Evolutionary conservation across 441 rosid genomes (phyloP).

Genomic region (Gossypium davidsonii): DNA sequence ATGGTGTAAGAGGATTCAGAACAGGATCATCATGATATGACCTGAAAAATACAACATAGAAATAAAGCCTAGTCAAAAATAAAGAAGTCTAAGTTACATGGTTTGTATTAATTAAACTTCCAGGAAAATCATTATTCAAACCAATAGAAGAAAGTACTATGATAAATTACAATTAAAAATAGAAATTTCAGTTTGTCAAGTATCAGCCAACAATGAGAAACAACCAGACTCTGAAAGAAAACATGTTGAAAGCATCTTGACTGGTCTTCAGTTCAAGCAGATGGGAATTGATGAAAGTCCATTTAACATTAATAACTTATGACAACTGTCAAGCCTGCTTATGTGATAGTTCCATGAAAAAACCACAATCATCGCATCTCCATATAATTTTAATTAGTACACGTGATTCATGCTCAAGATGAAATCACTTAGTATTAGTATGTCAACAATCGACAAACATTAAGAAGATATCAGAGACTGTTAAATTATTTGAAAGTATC

Average conservation of each 20-base stretch:
- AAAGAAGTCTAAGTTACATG: background rate
- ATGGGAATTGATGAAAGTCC: background rate
- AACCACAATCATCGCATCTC: background rate
- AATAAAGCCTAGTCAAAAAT: background rate
- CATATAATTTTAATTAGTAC: background rate
- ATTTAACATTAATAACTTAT: background rate
- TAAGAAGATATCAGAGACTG: background rate
- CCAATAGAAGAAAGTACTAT: background rate
- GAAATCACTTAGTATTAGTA: background rate
- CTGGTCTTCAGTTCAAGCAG: background rate
- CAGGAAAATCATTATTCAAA: background rate
- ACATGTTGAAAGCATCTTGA: background rate
- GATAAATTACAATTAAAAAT: background rate
- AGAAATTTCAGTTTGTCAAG: conserved; percentile 1
- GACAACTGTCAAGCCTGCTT: conserved; percentile 1
- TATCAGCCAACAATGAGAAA: conserved; percentile 1
- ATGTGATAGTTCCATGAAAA: background rate
- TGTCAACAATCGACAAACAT: background rate
- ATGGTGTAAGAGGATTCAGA: conserved; percentile 89
- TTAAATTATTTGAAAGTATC: background rate
- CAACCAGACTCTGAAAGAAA: conserved; percentile 1
- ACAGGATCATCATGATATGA: conserved; percentile 82
- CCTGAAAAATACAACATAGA: conserved; percentile 44
- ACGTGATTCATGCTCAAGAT: background rate
- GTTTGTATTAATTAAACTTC: background rate